Conservation (phyloP, 2,329 filamentous ascomycete genomes). For the Diplocarpon rosae region DNA sequence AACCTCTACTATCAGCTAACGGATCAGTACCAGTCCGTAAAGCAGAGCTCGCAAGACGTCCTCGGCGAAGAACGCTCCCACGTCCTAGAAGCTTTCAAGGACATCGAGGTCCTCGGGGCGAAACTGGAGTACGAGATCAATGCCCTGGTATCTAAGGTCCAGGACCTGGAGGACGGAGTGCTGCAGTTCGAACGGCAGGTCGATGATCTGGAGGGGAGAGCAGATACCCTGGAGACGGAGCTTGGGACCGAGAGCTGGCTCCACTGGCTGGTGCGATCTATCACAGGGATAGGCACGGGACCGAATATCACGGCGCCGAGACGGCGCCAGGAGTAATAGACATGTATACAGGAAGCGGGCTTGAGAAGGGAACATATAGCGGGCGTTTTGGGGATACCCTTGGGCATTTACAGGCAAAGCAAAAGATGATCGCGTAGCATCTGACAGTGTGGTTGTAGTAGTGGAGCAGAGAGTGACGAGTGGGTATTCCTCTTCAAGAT, state of each 20-base stretch:
- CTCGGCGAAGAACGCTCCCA: constrained; percentile 57
- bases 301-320: constrained; percentile 20
- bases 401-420: constrained; percentile 18
- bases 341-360: constrained; percentile 3
- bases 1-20: constrained; percentile 56
- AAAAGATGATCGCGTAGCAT: constrained; percentile 1
- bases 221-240: constrained; percentile 45
- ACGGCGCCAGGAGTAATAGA: background rate
- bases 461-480: background rate
- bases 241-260: constrained; percentile 26
- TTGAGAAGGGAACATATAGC: constrained; percentile 14
- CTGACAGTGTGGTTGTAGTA: background rate
- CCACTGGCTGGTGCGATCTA: constrained; percentile 25
- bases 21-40: constrained; percentile 58
- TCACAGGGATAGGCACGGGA: constrained; percentile 27
- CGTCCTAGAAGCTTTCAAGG: constrained; percentile 61
- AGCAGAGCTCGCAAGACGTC: constrained; percentile 56
- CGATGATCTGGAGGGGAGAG: constrained; percentile 53
- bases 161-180: constrained; percentile 79
- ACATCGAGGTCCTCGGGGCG: constrained; percentile 69
- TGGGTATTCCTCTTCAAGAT: background rate
- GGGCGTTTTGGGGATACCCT: constrained; percentile 24
- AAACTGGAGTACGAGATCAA: constrained; percentile 90
- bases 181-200: constrained; percentile 71
- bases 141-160: constrained; percentile 65